These are phyloP conservation scores for Ilyonectria destructans DNA, from an alignment of 2,329 filamentous ascomycete genomes.

Conservation along the genomic window DNA sequence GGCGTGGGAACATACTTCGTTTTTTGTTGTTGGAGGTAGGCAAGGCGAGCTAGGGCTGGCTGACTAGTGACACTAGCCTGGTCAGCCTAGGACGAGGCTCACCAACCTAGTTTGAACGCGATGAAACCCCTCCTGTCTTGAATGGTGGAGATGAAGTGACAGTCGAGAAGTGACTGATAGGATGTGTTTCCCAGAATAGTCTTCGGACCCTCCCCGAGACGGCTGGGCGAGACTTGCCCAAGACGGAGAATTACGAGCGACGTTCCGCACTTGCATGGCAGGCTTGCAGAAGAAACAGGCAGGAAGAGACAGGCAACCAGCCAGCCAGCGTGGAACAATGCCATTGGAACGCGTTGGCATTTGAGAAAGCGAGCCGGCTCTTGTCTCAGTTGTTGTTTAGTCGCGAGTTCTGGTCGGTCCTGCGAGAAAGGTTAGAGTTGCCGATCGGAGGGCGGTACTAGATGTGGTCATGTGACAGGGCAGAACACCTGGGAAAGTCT, in stretches of 20 bases:
- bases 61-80: neutral
- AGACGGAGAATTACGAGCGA: neutral
- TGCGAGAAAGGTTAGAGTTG: neutral
- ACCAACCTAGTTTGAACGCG: neutral
- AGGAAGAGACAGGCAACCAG: neutral
- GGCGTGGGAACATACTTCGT: neutral
- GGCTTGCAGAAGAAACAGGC: neutral
- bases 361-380: neutral
- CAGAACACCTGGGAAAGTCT: too few relatives aligned
- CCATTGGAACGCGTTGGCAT: constrained; percentile 3
- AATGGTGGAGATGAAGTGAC: constrained; percentile 4
- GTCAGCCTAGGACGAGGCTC: neutral
- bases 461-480: too few relatives aligned
- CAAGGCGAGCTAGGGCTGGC: too few relatives aligned
- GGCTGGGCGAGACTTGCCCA: neutral
- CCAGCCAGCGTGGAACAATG: neutral
- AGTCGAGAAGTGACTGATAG: constrained; percentile 12
- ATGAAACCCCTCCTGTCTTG: constrained; percentile 15
- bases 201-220: neutral
- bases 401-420: neutral
- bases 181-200: neutral
- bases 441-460: neutral
- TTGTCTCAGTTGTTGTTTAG: neutral
- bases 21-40: too few relatives aligned
- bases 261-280: neutral